Evolutionary conservation across 208 protist genomes (phyloP), one percentile per base, ranked within the genome.

Genomic region (Trypanosoma conorhini): DNA sequence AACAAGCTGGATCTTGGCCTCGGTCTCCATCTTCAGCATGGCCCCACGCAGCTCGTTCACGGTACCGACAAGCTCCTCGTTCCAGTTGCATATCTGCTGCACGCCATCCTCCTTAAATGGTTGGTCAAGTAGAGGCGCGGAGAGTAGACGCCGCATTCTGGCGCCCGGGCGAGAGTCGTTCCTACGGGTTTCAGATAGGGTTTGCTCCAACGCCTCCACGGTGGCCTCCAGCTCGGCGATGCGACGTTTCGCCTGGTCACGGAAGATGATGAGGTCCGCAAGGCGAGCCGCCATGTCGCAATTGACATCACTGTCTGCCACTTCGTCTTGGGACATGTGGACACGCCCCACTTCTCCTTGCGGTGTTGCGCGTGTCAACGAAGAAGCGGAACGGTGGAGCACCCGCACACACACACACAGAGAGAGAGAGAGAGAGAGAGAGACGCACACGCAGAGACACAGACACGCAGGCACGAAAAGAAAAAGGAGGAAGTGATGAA

Each of bases 61-160:
- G 0, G 86, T 88, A 35, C 70, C 57, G 2, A 93, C 82, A 22
- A 96, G 83, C 42, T 93, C 76, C 38, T 71, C 70, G 66, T 93
- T 93, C 78, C 85, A 92, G 9, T 61, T 62, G 0, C 67, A 68
- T 52, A 93, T 80, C 30, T 85, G 74, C 66, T 74, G 69, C 62
- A 82, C 38, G 5, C 48, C 70, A n/a, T 62, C 69, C 22, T 75
- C 74, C 50, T 69, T 74, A 33, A 74, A 74, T 7, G 68, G 68
- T 19, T 62, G 60, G 42, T 74, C 38, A 24, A 74, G 50, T 10
- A 74, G 26, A 19, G 68, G 68, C 17, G 60, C 68, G 1, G 68
- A 74, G 13, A n/a, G 24, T 21, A 0, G 1, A 7, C 68, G 68
- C 1, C 59, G 33, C 15, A 64, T 19, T 22, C 17, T 3, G 19